phyloP scores from a whole-genome alignment of 225 moss, liverwort and hornwort genomes.

The Climacium dendroides region DNA sequence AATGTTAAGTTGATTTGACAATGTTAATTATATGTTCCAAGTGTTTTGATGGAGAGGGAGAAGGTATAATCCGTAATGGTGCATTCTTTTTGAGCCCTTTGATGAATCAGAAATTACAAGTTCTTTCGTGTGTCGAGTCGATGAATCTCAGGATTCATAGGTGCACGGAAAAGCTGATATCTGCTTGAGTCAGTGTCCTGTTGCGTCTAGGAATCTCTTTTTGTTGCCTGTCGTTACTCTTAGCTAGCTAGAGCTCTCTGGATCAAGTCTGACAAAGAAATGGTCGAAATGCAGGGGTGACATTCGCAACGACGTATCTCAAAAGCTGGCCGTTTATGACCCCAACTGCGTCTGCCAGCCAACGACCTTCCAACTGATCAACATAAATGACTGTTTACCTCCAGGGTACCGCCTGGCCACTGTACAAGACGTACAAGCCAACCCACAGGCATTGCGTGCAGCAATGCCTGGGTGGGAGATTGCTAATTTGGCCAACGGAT shows the following conservation, averaged over 20 bases:
- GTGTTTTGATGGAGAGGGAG: not conserved
- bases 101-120: not conserved
- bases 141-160: not conserved
- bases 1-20: not conserved
- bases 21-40: too few species aligned
- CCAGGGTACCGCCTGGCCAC: not conserved
- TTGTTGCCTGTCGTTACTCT: not conserved
- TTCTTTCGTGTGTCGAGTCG: not conserved
- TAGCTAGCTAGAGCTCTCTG: not conserved
- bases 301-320: not conserved
- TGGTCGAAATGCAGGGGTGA: not conserved
- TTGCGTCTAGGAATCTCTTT: not conserved
- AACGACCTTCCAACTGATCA: not conserved
- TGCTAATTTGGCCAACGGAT: not conserved
- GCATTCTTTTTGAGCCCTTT: not conserved
- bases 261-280: not conserved
- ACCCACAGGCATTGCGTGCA: not conserved
- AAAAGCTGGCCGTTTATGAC: not conserved
- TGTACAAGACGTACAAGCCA: not conserved
- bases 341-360: not conserved
- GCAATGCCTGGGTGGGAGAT: conserved; percentile 4
- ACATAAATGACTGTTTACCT: not conserved
- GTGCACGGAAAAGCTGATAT: not conserved
- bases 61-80: not conserved
- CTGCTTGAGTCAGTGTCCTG: not conserved